Evolutionary conservation across 345 rosid species (phyloP), one percentile per base, ranked within the genome.

Genomic region (Cardamine resedifolia): DNA sequence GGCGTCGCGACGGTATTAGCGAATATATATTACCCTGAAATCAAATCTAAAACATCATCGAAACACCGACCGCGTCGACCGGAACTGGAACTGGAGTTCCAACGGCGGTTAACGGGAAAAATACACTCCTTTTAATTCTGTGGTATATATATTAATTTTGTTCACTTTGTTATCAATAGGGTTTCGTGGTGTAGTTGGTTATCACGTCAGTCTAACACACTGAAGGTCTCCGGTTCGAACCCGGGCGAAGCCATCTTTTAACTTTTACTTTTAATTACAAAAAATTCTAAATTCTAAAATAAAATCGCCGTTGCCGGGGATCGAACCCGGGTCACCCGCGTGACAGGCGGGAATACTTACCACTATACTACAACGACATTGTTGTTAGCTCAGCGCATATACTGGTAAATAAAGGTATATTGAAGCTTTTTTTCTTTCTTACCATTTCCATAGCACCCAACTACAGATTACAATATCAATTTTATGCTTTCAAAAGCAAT

Each of bases 181-280:
- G 98, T 90, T 80, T 90, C 91, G 90, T 90, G 96, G 96, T 92
- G 96, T 88, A 88, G 96, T 92, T 88, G 97, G 96, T 88, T 90
- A 92, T 88, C 93, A 92, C 93, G 91, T 87, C 91, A 87, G 92
- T 90, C 88, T 87, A 88, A 90, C 97, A 90, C 96, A 84, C 88
- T 92, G 89, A 90, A 90, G 93, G 93, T 90, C 96, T 90, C 90
- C 90, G 92, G 89, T 89, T 91, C 94, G 82, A 88, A 69, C 49
- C 88, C 88, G 90, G 94, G 94, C 86, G 90, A 88, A 80, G 94
- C 92, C 88, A n/a, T n/a, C n/a, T n/a, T n/a, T n/a, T n/a, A n/a
- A n/a, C n/a, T n/a, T n/a, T n/a, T n/a, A n/a, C n/a, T n/a, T n/a
- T n/a, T n/a, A n/a, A n/a, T n/a, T n/a, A n/a, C n/a, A n/a, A n/a